Evolutionary conservation across 352 stramenopile species (phyloP), one percentile per base, ranked within the genome.

Genomic region (Globisporangium parvum): DNA sequence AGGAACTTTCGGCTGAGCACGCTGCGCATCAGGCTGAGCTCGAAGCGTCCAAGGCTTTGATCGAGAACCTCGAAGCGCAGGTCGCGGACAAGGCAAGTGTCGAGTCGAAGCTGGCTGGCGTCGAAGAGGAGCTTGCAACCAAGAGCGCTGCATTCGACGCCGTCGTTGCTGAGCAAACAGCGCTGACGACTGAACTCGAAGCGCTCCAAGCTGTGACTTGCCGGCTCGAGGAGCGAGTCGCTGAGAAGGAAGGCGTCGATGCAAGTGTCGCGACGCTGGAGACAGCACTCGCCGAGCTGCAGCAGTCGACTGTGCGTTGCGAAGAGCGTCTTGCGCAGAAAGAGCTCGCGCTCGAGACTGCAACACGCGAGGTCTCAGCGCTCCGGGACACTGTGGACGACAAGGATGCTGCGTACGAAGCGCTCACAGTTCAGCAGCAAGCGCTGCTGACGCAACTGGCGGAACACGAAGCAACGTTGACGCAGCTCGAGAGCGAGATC

Each of bases 251-350:
- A 12, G 10, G 31, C 12, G 31, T 37, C 31, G 31, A 37, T 8
- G 31, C 31, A 11, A 37, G 31, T 12, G 31, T 37, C 8, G 31
- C 31, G 31, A 8, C 31, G 41, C 41, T 47, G n/a, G 41, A 47
- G 20, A 24, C 41, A n/a, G 12, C n/a, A 9, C 6, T 47, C 9
- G 20, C 18, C 5, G 41, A 47, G 41, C 20, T 24, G 17, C 41
- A 47, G 21, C 41, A 47, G 8, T 24, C 47, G 28, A 26, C 42
- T 9, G 26, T 6, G 3, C 5, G 54, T 14, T 24, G 51, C 3
- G 26, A 53, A 2, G 40, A 57, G 26, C 52, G 59, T 24, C 15
- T 69, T 23, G 45, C 33, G 35, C 17, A 55, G 15, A 47, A 57
- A 15, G 28, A 55, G 33, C 9, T 45, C 21, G 52, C 23, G 6